Conservation (phyloP, 108 stramenopile genomes). For the Chaetoceros muelleri region DNA sequence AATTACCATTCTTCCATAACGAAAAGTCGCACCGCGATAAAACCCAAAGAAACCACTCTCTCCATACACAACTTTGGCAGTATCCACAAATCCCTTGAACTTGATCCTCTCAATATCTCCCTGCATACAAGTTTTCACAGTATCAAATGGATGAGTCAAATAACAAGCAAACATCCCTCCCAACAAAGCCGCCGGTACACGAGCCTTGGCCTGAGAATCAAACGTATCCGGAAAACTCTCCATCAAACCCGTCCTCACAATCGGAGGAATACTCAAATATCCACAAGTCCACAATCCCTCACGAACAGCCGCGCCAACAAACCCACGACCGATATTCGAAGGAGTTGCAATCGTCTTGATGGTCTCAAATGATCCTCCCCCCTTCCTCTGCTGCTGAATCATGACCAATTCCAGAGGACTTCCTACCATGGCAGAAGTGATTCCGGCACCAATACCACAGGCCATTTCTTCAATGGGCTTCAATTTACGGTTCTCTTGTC, state of each 20-base stretch:
- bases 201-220: slow-evolving; percentile 71
- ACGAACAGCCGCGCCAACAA: slow-evolving; percentile 69
- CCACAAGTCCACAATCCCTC: slow-evolving; percentile 90
- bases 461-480: slow-evolving; percentile 65
- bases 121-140: slow-evolving; percentile 94
- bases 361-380: slow-evolving; percentile 39
- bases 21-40: slow-evolving; percentile 86
- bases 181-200: slow-evolving; percentile 77
- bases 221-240: slow-evolving; percentile 68
- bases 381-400: slow-evolving; percentile 95
- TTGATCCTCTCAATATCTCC: slow-evolving; percentile 81
- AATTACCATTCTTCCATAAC: slow-evolving; percentile 58
- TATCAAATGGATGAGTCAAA: slow-evolving; percentile 85
- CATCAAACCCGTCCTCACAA: slow-evolving; percentile 64
- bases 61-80: slow-evolving; percentile 43
- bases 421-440: slow-evolving; percentile 65
- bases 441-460: slow-evolving; percentile 72
- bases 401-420: slow-evolving; percentile 89
- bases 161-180: slow-evolving; percentile 87
- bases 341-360: slow-evolving; percentile 48
- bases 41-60: slow-evolving; percentile 72
- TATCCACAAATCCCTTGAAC: slow-evolving; percentile 65
- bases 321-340: slow-evolving; percentile 60
- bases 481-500: slow-evolving; percentile 28
- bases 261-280: slow-evolving; percentile 82